These are phyloP conservation scores for Cryoendolithus antarcticus DNA, from an alignment of 2,329 filamentous ascomycete species.

Conservation along the genomic window DNA sequence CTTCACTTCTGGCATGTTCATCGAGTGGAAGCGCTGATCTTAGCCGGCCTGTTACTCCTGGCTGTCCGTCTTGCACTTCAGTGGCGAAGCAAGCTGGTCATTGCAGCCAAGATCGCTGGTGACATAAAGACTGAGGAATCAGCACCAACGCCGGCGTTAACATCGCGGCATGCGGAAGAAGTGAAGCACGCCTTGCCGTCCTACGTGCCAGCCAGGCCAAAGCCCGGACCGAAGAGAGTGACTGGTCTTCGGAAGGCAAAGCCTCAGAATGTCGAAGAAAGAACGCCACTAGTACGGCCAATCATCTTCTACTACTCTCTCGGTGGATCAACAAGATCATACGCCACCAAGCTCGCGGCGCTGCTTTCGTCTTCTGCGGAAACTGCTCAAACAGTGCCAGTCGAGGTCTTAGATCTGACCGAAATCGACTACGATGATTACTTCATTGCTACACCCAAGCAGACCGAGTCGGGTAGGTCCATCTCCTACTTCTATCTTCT, in stretches of 20 bases:
- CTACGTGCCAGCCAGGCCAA: constrained; percentile 4
- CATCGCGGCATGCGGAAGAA: too few relatives aligned
- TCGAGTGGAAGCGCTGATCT: constrained; percentile 17
- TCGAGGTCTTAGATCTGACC: constrained; percentile 60
- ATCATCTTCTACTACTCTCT: constrained; percentile 84
- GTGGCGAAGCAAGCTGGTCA: constrained; percentile 9
- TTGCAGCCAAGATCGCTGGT: too few relatives aligned
- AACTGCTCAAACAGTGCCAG: too few relatives aligned
- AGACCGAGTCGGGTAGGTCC: constrained; percentile 30
- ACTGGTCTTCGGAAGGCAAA: constrained; percentile 17
- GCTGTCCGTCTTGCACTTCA: constrained; percentile 15
- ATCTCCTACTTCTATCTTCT: constrained; percentile 67
- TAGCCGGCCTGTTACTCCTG: constrained; percentile 18
- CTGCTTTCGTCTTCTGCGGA: constrained; percentile 37
- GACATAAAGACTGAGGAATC: too few relatives aligned
- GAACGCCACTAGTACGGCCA: constrained; percentile 42
- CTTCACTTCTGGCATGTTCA: constrained; percentile 21
- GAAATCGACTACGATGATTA: constrained; percentile 88
- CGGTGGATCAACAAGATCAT: constrained; percentile 68
- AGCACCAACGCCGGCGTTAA: too few relatives aligned
- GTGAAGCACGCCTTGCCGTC: too few relatives aligned
- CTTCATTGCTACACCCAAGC: constrained; percentile 61
- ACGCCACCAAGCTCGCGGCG: constrained; percentile 52
- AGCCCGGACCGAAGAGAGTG: constrained; percentile 17
- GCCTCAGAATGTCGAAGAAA: constrained; percentile 3